Conservation (phyloP, 345 rosid species). For the Anastatica hierochuntica region DNA sequence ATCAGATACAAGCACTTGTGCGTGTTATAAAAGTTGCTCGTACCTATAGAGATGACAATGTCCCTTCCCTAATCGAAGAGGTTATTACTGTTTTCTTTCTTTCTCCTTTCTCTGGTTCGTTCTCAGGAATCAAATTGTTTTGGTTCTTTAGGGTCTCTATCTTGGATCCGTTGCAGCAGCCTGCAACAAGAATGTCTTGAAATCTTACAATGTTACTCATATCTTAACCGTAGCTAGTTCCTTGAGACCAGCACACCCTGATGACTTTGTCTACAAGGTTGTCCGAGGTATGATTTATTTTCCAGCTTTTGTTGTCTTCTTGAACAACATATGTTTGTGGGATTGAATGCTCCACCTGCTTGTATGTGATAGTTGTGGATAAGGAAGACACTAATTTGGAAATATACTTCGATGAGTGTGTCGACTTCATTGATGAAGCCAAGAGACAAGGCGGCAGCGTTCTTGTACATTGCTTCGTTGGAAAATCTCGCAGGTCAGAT, state of each 20-base stretch:
- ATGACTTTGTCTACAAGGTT: conserved; percentile 35
- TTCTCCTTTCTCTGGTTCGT: background rate
- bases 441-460: conserved; percentile 32
- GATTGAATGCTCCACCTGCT: too few species aligned
- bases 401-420: conserved; percentile 55
- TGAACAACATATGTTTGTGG: too few species aligned
- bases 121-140: background rate
- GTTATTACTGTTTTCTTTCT: conserved; percentile 2
- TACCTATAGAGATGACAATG: conserved; percentile 34
- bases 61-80: conserved; percentile 45
- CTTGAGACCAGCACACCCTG: conserved; percentile 29
- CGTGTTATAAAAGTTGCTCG: conserved; percentile 32
- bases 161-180: conserved; percentile 46
- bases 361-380: conserved; percentile 45
- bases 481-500: conserved; percentile 33
- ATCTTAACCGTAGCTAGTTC: conserved; percentile 38
- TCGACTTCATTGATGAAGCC: conserved; percentile 59
- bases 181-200: conserved; percentile 32
- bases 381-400: conserved; percentile 43
- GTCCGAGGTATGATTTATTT: conserved; percentile 24
- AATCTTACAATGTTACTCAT: conserved; percentile 34
- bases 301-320: background rate
- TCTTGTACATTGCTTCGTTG: conserved; percentile 38
- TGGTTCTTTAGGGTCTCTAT: conserved; percentile 32
- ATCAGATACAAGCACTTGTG: conserved; percentile 37